Evolutionary conservation across 257 asterid genomes (phyloP).

Genomic region (Nicotiana sylvestris): DNA sequence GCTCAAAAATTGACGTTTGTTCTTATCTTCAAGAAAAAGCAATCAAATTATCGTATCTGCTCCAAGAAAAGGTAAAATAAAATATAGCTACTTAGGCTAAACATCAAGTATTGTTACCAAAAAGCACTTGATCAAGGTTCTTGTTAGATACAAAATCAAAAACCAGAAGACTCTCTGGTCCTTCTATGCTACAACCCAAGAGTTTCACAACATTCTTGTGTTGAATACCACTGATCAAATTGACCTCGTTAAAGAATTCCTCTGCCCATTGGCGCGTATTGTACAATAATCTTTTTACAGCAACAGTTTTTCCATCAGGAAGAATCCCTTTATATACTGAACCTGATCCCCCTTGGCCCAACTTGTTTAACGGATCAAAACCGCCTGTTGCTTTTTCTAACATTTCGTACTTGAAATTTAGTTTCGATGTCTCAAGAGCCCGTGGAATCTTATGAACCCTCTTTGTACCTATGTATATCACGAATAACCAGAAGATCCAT

Average conservation of each 20-base stretch:
- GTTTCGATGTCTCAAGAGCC: conserved; percentile 15
- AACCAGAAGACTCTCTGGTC: conserved; percentile 29
- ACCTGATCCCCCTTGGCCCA: conserved; percentile 33
- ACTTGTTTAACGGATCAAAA: conserved; percentile 17
- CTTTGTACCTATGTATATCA: neutral
- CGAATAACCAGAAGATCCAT: conserved; percentile 14
- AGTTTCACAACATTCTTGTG: conserved; percentile 23
- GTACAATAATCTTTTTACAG: conserved; percentile 22
- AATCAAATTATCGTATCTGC: neutral
- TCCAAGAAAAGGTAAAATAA: neutral
- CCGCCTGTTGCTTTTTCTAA: conserved; percentile 21
- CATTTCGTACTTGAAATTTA: conserved; percentile 25
- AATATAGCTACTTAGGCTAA: neutral
- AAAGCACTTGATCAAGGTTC: conserved; percentile 24
- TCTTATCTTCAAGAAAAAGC: conserved; percentile 6
- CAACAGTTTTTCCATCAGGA: conserved; percentile 24
- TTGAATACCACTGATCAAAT: conserved; percentile 18
- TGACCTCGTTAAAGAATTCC: conserved; percentile 28
- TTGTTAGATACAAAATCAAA: conserved; percentile 17
- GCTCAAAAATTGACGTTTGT: conserved; percentile 7
- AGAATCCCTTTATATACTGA: conserved; percentile 27
- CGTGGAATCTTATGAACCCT: conserved; percentile 13
- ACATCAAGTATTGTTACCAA: neutral
- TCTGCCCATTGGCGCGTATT: conserved; percentile 20
- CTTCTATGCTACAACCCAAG: conserved; percentile 28